These are phyloP conservation scores for Stellera chamaejasme DNA, from an alignment of 345 rosid genomes.

Conservation along the genomic window DNA sequence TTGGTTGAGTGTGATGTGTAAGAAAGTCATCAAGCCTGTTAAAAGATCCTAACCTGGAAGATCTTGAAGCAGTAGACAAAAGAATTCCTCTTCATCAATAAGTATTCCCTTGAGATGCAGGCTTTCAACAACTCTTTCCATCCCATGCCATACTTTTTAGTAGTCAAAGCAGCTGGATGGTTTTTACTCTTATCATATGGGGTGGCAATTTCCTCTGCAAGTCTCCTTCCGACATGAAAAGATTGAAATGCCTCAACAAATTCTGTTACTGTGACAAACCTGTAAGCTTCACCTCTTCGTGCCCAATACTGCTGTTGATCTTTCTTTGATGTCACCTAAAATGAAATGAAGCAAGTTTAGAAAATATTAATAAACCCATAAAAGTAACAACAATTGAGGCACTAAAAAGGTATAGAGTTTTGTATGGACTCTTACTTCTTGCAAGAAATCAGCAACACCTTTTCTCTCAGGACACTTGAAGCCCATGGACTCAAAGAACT, in stretches of 20 bases:
- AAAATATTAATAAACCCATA: neutral
- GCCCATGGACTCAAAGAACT: constrained; percentile 54
- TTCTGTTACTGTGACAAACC: constrained; percentile 34
- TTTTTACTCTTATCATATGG: constrained; percentile 42
- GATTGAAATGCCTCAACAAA: constrained; percentile 49
- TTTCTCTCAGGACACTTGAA: constrained; percentile 72
- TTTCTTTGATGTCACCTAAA: constrained; percentile 62
- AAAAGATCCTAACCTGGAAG: constrained; percentile 21
- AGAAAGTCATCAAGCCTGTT: neutral
- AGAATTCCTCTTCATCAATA: constrained; percentile 60
- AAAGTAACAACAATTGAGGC: neutral
- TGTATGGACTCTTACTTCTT: constrained; percentile 44
- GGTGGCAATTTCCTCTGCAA: constrained; percentile 30
- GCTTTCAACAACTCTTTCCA: constrained; percentile 47
- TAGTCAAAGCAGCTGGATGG: constrained; percentile 55
- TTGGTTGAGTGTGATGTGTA: too few species aligned
- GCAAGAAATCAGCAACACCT: constrained; percentile 72
- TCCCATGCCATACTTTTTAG: constrained; percentile 36
- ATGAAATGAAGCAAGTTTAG: neutral
- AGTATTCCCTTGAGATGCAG: constrained; percentile 38
- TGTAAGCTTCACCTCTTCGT: constrained; percentile 34
- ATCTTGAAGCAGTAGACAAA: constrained; percentile 46
- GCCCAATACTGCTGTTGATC: constrained; percentile 72
- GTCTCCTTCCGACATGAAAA: constrained; percentile 27
- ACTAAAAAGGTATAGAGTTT: neutral